Percentiles rank a stretch among this genome's conserved stretches.
phyloP scores from a whole-genome alignment of 768 basidiomycete genomes.

The Russula abietina region DNA sequence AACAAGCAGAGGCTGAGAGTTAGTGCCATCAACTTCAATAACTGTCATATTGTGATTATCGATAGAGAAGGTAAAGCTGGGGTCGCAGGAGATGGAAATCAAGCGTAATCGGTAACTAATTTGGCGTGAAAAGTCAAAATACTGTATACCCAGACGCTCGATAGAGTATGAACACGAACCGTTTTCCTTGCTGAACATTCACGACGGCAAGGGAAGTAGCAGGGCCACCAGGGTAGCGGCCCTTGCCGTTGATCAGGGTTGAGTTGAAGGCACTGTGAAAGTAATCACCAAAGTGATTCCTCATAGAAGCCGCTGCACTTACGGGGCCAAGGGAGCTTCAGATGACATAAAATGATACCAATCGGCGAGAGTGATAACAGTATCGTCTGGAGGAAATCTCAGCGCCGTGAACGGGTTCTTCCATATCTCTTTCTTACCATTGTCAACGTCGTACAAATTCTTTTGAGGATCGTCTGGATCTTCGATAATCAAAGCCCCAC shows the following conservation, averaged over 20 bases:
- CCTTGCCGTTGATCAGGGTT: slow-evolving; percentile 24
- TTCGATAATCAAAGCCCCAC: slow-evolving; percentile 29
- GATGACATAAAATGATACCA: slow-evolving; percentile 23
- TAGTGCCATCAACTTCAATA: slow-evolving; percentile 25
- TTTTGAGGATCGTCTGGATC: slow-evolving; percentile 30
- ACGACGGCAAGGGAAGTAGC: slow-evolving; percentile 7
- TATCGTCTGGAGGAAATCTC: slow-evolving; percentile 14
- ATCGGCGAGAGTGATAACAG: slow-evolving; percentile 28
- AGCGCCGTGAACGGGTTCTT: not conserved
- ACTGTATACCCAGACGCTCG: too few relatives aligned
- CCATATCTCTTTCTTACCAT: slow-evolving; percentile 22
- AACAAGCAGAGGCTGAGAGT: slow-evolving; percentile 10
- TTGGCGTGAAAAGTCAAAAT: not conserved
- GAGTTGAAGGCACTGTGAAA: slow-evolving; percentile 15
- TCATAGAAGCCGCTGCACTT: not conserved
- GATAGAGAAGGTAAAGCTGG: slow-evolving; percentile 17
- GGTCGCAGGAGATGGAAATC: slow-evolving; percentile 15
- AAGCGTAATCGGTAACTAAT: slow-evolving; percentile 14
- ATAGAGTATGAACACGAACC: slow-evolving; percentile 2
- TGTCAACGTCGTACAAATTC: slow-evolving; percentile 28
- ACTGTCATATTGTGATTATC: slow-evolving; percentile 21
- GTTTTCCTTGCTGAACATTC: slow-evolving; percentile 11
- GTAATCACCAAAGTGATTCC: not conserved
- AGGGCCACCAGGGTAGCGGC: slow-evolving; percentile 21
- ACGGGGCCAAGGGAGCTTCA: not conserved